A percentile compares a stretch with the other conserved stretches of the same genome.
These are phyloP conservation scores for Lepidium sativum DNA, from an alignment of 345 rosid species.

Conservation along the genomic window DNA sequence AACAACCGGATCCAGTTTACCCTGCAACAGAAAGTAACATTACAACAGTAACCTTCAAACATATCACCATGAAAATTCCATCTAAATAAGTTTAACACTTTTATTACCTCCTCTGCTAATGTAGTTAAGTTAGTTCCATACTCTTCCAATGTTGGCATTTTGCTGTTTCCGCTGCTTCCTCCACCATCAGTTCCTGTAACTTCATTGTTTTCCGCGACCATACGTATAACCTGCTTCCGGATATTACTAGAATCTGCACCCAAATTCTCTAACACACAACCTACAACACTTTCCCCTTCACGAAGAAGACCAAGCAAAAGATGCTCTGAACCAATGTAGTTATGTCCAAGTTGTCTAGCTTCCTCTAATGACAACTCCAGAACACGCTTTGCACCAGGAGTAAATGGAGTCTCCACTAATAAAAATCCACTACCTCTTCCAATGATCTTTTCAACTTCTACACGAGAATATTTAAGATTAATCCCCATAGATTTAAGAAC, in stretches of 20 bases:
- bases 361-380: conserved; percentile 88
- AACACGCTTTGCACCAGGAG: conserved; percentile 97
- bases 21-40: conserved; percentile 37
- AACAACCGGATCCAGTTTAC: conserved; percentile 96
- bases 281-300: conserved; percentile 99
- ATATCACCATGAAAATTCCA: neutral
- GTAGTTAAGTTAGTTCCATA: conserved; percentile 96
- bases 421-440: conserved; percentile 97
- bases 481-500: conserved; percentile 97
- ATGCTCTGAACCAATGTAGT: conserved; percentile 98
- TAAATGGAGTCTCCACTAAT: conserved; percentile 92
- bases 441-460: conserved; percentile 94
- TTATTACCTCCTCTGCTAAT: conserved; percentile 85
- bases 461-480: conserved; percentile 87
- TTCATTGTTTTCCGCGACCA: conserved; percentile 94
- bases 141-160: conserved; percentile 98
- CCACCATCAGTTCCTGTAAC: conserved; percentile 76
- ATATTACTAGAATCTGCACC: conserved; percentile 90
- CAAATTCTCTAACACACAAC: conserved; percentile 92
- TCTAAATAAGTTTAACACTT: neutral
- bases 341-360: conserved; percentile 93
- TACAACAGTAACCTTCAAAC: neutral
- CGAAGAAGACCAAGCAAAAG: conserved; percentile 91
- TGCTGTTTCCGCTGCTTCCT: conserved; percentile 55
- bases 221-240: conserved; percentile 94